phyloP scores from a whole-genome alignment of 768 basidiomycete species.

The Lentinula boryana region DNA sequence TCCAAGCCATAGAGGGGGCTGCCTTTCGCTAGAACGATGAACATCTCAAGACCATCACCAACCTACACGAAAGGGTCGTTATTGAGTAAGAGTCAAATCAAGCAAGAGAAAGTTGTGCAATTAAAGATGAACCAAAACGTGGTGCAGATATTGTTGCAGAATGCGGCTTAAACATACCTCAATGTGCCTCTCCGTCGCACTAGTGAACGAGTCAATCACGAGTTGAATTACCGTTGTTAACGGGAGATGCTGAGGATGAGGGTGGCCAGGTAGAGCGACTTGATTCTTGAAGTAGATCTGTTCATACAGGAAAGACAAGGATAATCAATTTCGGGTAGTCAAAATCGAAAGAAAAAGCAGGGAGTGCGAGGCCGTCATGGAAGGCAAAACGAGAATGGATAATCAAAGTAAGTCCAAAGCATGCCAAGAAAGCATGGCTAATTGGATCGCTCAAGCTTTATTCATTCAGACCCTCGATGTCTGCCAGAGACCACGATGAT shows the following conservation, averaged over 20 bases:
- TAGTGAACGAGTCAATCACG: slow-evolving; percentile 94
- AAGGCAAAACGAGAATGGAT: background rate
- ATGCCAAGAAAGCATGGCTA: too few species aligned
- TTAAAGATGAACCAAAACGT: too few species aligned
- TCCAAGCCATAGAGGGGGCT: slow-evolving; percentile 56
- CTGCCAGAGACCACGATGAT: background rate
- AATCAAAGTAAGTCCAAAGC: too few species aligned
- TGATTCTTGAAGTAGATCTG: slow-evolving; percentile 99
- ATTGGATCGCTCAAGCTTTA: too few species aligned
- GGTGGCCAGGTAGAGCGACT: slow-evolving; percentile 59
- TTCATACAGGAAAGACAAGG: background rate
- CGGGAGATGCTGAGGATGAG: slow-evolving; percentile 78
- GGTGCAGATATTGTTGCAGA: too few species aligned
- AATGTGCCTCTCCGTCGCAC: slow-evolving; percentile 97
- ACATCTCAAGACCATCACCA: slow-evolving; percentile 93
- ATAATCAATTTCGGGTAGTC: too few species aligned
- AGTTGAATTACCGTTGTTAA: slow-evolving; percentile 74
- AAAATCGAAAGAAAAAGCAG: too few species aligned
- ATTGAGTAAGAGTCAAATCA: slow-evolving; percentile 1
- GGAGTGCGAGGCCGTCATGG: too few species aligned
- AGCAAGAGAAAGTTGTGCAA: slow-evolving; percentile 6
- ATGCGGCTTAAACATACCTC: slow-evolving; percentile 48
- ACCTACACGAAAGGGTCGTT: slow-evolving; percentile 42
- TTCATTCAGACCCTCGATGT: background rate
- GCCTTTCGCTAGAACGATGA: slow-evolving; percentile 71